Evolutionary conservation across 495 filamentous ascomycete species (phyloP).

Genomic region (Symbiotaphrina buchneri): DNA sequence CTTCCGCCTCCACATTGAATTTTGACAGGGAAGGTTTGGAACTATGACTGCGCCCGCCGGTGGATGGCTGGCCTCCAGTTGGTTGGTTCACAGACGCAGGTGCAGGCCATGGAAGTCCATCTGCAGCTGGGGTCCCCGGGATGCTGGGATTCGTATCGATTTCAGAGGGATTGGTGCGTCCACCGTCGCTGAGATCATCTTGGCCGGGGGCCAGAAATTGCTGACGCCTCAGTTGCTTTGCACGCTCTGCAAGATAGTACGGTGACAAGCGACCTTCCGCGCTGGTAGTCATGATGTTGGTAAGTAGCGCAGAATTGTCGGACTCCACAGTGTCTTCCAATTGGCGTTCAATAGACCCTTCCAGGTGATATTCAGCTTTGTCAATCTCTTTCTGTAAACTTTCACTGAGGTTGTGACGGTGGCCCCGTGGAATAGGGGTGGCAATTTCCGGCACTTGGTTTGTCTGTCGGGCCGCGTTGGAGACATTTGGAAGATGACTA

Average conservation of each 20-base stretch:
- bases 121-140: constrained; percentile 29
- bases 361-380: constrained; percentile 63
- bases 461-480: constrained; percentile 22
- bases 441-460: constrained; percentile 32
- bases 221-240: constrained; percentile 30
- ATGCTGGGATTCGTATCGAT: constrained; percentile 60
- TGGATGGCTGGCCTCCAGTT: constrained; percentile 6
- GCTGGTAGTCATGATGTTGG: neutral
- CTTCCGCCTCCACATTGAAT: constrained; percentile 69
- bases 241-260: constrained; percentile 12
- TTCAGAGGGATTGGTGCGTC: constrained; percentile 33
- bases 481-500: constrained; percentile 26
- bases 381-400: constrained; percentile 72
- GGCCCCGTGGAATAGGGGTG: constrained; percentile 39
- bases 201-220: constrained; percentile 14
- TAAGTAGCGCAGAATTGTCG: neutral
- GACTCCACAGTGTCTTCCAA: constrained; percentile 24
- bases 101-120: constrained; percentile 13
- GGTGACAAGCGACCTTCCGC: neutral
- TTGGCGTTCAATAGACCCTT: constrained; percentile 46
- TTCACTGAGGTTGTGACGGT: constrained; percentile 41
- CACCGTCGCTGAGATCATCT: constrained; percentile 2
- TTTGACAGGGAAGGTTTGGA: constrained; percentile 50
- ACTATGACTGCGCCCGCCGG: too few species aligned
- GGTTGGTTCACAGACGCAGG: neutral